phyloP scores from a whole-genome alignment of 225 moss, liverwort and hornwort genomes.

The Asterella californica region DNA sequence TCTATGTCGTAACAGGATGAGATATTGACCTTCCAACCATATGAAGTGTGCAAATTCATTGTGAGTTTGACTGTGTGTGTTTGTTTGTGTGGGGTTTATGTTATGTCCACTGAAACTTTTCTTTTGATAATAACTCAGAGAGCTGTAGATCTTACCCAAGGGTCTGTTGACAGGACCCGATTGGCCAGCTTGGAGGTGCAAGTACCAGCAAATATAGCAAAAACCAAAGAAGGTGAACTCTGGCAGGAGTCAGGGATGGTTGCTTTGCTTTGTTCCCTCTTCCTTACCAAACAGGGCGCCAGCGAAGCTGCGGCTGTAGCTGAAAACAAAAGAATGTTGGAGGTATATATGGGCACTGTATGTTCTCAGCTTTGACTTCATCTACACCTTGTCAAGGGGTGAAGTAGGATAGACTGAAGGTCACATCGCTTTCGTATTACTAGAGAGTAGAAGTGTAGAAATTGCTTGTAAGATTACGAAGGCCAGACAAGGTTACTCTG shows the following conservation, averaged over 20 bases:
- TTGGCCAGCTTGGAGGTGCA: slow-evolving; percentile 76
- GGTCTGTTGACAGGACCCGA: slow-evolving; percentile 55
- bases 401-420: neutral
- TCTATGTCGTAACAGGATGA: neutral
- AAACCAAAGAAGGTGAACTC: slow-evolving; percentile 61
- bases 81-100: neutral
- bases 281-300: slow-evolving; percentile 91
- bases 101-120: neutral
- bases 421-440: too few relatives aligned
- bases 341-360: slow-evolving; percentile 40
- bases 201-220: slow-evolving; percentile 63
- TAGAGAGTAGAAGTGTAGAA: too few relatives aligned
- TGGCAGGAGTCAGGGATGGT: slow-evolving; percentile 83
- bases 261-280: slow-evolving; percentile 84
- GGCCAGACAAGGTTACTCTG: neutral
- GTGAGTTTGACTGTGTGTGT: neutral
- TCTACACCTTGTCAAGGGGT: neutral
- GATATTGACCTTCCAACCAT: too few relatives aligned
- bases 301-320: slow-evolving; percentile 88
- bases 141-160: neutral
- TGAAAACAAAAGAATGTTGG: slow-evolving; percentile 75
- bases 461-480: too few relatives aligned
- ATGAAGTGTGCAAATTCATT: neutral
- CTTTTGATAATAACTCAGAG: neutral
- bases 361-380: neutral